Evolutionary conservation across 495 filamentous ascomycete species (phyloP).

Genomic region (Penicillium herquei): DNA sequence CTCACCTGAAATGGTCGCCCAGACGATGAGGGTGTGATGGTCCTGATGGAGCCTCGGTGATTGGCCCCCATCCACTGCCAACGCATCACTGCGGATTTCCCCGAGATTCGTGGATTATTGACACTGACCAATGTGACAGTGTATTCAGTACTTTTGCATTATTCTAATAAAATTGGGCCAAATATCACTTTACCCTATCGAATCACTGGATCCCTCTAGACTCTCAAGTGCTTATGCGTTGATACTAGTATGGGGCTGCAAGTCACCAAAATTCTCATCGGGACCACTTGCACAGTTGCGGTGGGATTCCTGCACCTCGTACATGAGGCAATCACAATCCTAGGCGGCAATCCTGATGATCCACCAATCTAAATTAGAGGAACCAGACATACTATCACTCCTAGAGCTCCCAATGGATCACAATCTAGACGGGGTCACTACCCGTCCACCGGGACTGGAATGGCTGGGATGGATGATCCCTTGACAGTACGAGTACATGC

Average conservation of each 20-base stretch:
- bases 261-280: conserved; percentile 16
- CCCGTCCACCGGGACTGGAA: too few species aligned
- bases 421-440: too few species aligned
- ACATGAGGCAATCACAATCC: conserved; percentile 4
- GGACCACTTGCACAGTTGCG: conserved; percentile 10
- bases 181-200: not conserved
- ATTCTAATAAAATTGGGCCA: not conserved
- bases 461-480: too few species aligned
- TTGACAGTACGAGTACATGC: too few species aligned
- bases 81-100: conserved; percentile 14
- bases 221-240: too few species aligned
- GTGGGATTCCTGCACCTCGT: conserved; percentile 4
- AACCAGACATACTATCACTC: not conserved
- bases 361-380: not conserved
- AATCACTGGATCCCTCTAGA: too few species aligned
- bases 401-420: too few species aligned
- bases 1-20: conserved; percentile 17
- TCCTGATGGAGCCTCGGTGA: conserved; percentile 15
- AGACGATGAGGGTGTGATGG: conserved; percentile 20
- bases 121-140: not conserved
- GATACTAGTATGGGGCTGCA: conserved; percentile 9
- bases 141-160: not conserved
- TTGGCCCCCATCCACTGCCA: conserved; percentile 28
- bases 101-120: not conserved
- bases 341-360: not conserved